Conservation (phyloP, 192 early-diverging fungal genomes). For the Mortierella alpina region DNA sequence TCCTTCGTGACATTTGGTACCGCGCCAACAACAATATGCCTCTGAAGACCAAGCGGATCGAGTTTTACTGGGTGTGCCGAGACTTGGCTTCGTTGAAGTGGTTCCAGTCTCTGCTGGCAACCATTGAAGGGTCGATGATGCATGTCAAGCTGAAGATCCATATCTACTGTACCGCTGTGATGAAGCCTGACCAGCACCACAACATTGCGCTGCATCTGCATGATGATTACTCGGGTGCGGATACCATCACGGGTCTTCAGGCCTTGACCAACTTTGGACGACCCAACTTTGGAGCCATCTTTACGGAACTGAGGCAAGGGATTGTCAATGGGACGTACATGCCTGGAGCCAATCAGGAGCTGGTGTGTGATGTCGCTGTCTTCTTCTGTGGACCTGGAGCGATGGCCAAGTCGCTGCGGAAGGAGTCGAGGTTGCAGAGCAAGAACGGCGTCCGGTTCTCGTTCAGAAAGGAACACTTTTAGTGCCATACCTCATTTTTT, state of each 20-base stretch:
- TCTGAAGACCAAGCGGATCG: slow-evolving; percentile 58
- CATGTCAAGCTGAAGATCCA: slow-evolving; percentile 71
- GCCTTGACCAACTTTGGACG: slow-evolving; percentile 81
- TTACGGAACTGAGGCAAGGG: slow-evolving; percentile 61
- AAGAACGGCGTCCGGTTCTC: slow-evolving; percentile 63
- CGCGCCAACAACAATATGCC: slow-evolving; percentile 59
- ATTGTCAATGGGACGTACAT: slow-evolving; percentile 54
- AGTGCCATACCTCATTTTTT: neutral
- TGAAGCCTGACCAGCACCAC: slow-evolving; percentile 68
- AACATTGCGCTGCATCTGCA: slow-evolving; percentile 69
- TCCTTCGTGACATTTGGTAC: slow-evolving; percentile 76
- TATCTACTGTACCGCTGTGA: slow-evolving; percentile 72
- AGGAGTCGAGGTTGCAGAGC: slow-evolving; percentile 56
- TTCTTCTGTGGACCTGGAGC: slow-evolving; percentile 86
- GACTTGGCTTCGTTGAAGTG: slow-evolving; percentile 73
- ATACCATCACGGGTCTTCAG: slow-evolving; percentile 77
- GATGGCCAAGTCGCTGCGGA: slow-evolving; percentile 68
- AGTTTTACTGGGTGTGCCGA: slow-evolving; percentile 78
- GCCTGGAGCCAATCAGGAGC: slow-evolving; percentile 58
- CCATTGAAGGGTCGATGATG: slow-evolving; percentile 69
- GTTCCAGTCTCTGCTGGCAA: slow-evolving; percentile 73
- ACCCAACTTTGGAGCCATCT: slow-evolving; percentile 79
- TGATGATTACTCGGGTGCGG: slow-evolving; percentile 64
- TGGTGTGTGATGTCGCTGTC: slow-evolving; percentile 75
- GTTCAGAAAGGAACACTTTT: slow-evolving; percentile 81